Evolutionary conservation across 768 basidiomycete species (phyloP).

Genomic region (Sistotremastrum niveocremeum): DNA sequence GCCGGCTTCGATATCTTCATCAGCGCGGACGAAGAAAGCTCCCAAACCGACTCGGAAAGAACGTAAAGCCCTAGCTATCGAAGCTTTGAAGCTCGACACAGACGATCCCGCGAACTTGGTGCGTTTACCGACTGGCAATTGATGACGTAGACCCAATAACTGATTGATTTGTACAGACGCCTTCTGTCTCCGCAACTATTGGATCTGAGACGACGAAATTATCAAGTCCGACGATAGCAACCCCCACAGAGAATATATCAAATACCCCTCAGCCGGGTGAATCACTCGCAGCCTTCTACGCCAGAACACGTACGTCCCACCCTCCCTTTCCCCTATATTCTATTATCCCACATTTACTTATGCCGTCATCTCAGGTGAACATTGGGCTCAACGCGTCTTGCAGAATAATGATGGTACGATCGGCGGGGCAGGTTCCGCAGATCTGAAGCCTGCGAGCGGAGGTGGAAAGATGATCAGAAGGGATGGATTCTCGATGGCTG

Average conservation of each 20-base stretch:
- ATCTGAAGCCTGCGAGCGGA: too few relatives aligned
- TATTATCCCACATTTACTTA: neutral
- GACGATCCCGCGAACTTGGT: neutral
- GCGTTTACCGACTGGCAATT: too few relatives aligned
- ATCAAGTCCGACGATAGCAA: constrained; percentile 34
- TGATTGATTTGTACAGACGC: constrained; percentile 10
- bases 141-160: too few relatives aligned
- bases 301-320: constrained; percentile 51
- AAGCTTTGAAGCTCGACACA: constrained; percentile 22
- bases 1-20: constrained; percentile 1
- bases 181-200: constrained; percentile 31
- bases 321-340: neutral
- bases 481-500: constrained; percentile 65
- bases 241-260: constrained; percentile 55
- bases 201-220: constrained; percentile 38
- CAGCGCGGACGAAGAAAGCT: constrained; percentile 11
- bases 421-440: too few relatives aligned
- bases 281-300: constrained; percentile 71
- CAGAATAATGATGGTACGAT: constrained; percentile 34
- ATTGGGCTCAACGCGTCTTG: constrained; percentile 68
- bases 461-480: constrained; percentile 65
- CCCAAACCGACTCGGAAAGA: constrained; percentile 6
- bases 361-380: constrained; percentile 36
- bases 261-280: constrained; percentile 80
- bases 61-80: constrained; percentile 13